Base-by-base conservation (phyloP, 352 stramenopile species). In the Pseudoperonospora humuli region DNA sequence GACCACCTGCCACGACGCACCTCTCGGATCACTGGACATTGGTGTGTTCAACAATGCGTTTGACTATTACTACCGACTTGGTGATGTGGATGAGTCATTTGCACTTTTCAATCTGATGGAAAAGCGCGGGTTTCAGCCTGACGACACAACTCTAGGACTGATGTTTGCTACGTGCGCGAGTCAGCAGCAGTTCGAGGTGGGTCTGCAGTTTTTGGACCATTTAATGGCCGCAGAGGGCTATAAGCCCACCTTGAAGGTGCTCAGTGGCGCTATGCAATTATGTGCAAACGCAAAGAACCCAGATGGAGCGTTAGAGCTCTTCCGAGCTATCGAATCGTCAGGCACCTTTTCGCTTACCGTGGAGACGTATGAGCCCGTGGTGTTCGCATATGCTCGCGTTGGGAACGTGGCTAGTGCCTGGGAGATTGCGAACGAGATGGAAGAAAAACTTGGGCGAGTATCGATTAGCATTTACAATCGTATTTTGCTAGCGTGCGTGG, bases 31-130 rank as follows among this genome's bases (percentile, higher is more conserved):
- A 11, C 31, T 90, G 15, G 61, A 80, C 13, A 35, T 61, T 10
- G 64, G 62, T 13, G 77, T 86, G 19, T 75, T 79, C 24, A 87
- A 87, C 43, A 67, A 75, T 18, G 75, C 61, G 1, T 68, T 90
- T 28, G 75, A 85, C 39, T 84, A 66, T 36, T 78, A 78, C 17
- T 62, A 80, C 11, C 62, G 49, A 10, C 45, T 67, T n/a, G 64
- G 65, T n/a, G 61, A 85, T 9, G 52, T 68, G 5, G 54, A 79
- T 10, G 39, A 47, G 28, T 61, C 59, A 0, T 81, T 85, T 38
- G 48, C 71, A 14, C 33, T 86, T 27, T 85, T 77, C 46, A 76
- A 82, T 51, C 58, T 61, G 11, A 84, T 90, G 73, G 55, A 62
- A n/a, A 50, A 42, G 11, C 55, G 70, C 7, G 57, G 51, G 0